phyloP scores from a whole-genome alignment of 2,329 filamentous ascomycete species.

The Torrubiellomyces zombiae region DNA sequence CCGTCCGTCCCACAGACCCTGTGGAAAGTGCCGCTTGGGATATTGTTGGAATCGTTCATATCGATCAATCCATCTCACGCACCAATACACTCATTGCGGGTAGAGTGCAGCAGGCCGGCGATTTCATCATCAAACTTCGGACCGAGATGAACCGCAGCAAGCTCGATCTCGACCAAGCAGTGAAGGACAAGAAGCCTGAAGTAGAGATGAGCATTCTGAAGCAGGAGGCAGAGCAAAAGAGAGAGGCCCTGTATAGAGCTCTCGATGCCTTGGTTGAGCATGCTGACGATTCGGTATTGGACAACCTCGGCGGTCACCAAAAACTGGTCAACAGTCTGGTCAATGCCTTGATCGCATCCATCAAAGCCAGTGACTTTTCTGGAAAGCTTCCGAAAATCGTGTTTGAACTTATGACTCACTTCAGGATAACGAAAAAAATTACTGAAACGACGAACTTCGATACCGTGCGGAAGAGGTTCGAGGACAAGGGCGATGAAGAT shows the following conservation, averaged over 20 bases:
- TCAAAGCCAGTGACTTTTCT: constrained; percentile 33
- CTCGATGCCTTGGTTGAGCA: constrained; percentile 36
- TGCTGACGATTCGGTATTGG: constrained; percentile 37
- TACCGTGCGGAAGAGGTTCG: constrained; percentile 44
- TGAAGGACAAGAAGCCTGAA: constrained; percentile 23
- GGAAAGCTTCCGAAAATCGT: constrained; percentile 37
- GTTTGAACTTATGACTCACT: constrained; percentile 43
- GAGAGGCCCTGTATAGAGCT: constrained; percentile 31
- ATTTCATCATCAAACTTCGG: constrained; percentile 30
- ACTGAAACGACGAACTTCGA: constrained; percentile 49
- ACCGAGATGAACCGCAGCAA: constrained; percentile 30
- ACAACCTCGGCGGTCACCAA: constrained; percentile 39
- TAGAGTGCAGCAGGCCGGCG: constrained; percentile 33
- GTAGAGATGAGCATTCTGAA: constrained; percentile 20
- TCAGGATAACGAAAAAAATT: constrained; percentile 44
- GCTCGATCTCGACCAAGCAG: constrained; percentile 24
- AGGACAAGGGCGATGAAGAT: constrained; percentile 45
- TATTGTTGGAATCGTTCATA: constrained; percentile 29
- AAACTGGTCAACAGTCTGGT: constrained; percentile 39
- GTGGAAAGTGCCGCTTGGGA: constrained; percentile 36
- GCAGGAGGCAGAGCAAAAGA: constrained; percentile 24
- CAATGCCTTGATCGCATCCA: constrained; percentile 36
- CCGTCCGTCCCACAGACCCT: constrained; percentile 25
- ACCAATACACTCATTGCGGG: constrained; percentile 24
- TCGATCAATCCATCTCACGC: constrained; percentile 23